Evolutionary conservation across 768 basidiomycete species (phyloP).

Genomic region (Cyclocybe aegerita): DNA sequence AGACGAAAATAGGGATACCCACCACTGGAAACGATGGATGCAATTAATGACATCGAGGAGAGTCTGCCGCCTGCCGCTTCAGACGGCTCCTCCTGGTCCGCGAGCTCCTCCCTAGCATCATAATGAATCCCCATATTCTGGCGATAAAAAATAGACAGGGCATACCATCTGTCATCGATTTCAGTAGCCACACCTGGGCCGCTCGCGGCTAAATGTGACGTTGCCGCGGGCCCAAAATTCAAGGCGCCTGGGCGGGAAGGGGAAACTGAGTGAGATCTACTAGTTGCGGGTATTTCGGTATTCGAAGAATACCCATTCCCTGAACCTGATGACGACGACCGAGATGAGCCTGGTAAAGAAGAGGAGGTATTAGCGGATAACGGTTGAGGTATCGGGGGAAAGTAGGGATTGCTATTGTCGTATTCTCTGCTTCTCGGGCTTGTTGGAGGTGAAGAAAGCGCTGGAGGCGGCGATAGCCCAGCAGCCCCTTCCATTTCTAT

Average conservation of each 20-base stretch:
- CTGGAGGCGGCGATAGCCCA: background rate
- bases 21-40: slow-evolving; percentile 82
- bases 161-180: no score
- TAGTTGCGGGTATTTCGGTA: background rate
- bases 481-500: slow-evolving; percentile 10
- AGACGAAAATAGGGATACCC: slow-evolving; percentile 21
- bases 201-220: no score
- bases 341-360: slow-evolving; percentile 25
- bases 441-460: background rate
- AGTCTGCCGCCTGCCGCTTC: slow-evolving; percentile 81
- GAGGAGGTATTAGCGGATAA: slow-evolving; percentile 15
- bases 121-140: slow-evolving; percentile 12
- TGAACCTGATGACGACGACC: slow-evolving; percentile 9
- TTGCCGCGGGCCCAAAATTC: background rate
- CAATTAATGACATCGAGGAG: slow-evolving; percentile 92
- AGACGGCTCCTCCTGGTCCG: slow-evolving; percentile 41
- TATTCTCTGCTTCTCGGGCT: slow-evolving; percentile 3
- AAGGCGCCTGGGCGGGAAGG: background rate
- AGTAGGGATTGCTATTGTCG: slow-evolving; percentile 50
- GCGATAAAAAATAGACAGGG: slow-evolving; percentile 2
- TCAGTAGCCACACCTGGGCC: no score
- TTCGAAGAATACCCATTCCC: background rate
- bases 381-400: slow-evolving; percentile 37
- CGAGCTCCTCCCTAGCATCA: slow-evolving; percentile 25
- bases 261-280: background rate